A percentile compares a stretch with the other conserved stretches of the same genome.
phyloP scores from a whole-genome alignment of 2,329 filamentous ascomycete species.

The Ceratocystiopsis minuta region DNA sequence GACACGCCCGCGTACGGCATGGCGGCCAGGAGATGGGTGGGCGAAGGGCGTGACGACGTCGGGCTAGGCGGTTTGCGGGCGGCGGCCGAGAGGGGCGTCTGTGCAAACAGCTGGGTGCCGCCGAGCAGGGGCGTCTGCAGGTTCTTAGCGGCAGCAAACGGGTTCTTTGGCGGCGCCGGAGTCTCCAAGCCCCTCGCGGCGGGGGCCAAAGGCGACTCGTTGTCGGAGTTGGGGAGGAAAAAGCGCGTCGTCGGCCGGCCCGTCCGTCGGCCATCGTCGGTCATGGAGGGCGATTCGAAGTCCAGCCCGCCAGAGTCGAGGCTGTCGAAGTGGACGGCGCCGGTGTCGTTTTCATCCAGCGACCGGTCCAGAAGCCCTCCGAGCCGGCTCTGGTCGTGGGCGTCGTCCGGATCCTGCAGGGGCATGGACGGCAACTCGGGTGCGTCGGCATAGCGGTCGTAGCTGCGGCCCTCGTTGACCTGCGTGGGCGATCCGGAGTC shows the following conservation, averaged over 20 bases:
- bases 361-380: slow-evolving; percentile 9
- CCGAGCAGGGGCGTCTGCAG: slow-evolving; percentile 18
- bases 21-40: slow-evolving; percentile 24
- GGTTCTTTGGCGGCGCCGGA: slow-evolving; percentile 28
- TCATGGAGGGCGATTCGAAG: slow-evolving; percentile 15
- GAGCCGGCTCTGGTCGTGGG: neutral
- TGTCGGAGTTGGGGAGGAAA: slow-evolving; percentile 5
- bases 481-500: slow-evolving; percentile 37
- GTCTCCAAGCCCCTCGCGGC: slow-evolving; percentile 20
- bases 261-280: neutral
- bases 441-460: slow-evolving; percentile 22
- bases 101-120: slow-evolving; percentile 34
- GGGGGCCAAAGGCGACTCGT: neutral
- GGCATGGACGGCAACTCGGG: slow-evolving; percentile 4
- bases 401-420: slow-evolving; percentile 7
- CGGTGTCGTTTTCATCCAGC: slow-evolving; percentile 29
- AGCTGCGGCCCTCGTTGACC: slow-evolving; percentile 37
- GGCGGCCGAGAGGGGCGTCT: slow-evolving; percentile 36
- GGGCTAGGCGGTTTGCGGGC: slow-evolving; percentile 32
- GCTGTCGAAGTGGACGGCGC: slow-evolving; percentile 28
- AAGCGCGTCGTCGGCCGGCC: slow-evolving; percentile 1
- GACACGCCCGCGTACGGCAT: slow-evolving; percentile 25
- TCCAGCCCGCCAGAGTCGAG: slow-evolving; percentile 19
- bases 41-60: slow-evolving; percentile 40
- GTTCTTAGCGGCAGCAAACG: slow-evolving; percentile 21